Evolutionary conservation across 306 rosid genomes (phyloP), one percentile per base, ranked within the genome.

Genomic region (Mimosa bimucronata): DNA sequence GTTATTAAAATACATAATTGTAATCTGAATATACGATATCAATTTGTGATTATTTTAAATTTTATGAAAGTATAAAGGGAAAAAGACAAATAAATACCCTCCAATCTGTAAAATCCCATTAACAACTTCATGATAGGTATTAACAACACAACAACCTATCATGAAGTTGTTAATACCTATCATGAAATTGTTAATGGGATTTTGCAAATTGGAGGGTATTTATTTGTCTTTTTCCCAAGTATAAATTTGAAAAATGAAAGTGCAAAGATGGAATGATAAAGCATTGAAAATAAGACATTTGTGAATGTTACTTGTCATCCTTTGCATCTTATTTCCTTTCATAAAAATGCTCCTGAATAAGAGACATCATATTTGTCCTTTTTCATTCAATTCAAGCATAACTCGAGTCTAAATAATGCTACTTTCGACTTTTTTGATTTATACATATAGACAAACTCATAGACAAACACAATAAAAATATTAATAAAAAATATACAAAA

Each of bases 321-420:
- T 61, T 61, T 12, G 38, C 67, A 66, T 19, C 42, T 18, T 66
- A 66, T 37, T 66, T 37, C 29, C 21, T 9, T 8, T 37, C 23
- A 34, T 31, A 34, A 34, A 34, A 34, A 37, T 66, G 71, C 12
- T 66, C 46, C 71, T 34, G 37, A 66, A 34, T 66, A 34, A 66
- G 71, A 37, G 71, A 66, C 71, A 34, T 21, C 48, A 26, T 37
- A 3, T 9, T 66, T 66, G 45, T 66, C 29, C 25, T 37, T 37
- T 66, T 66, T 37, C 71, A 16, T 66, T 34, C 46, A 66, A 34
- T 66, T 66, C 38, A 61, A 23, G 64, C 64, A 57, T 57, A 23
- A 13, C n/a, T 29, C 12, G 5, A 61, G 9, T 61, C n/a, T 28
- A 14, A 13, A 61, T 61, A 61, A 58, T 60, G 29, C 71, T 31